These are phyloP conservation scores for Saksenaea vasiformis DNA, from an alignment of 371 early-diverging fungal species.

Conservation along the genomic window DNA sequence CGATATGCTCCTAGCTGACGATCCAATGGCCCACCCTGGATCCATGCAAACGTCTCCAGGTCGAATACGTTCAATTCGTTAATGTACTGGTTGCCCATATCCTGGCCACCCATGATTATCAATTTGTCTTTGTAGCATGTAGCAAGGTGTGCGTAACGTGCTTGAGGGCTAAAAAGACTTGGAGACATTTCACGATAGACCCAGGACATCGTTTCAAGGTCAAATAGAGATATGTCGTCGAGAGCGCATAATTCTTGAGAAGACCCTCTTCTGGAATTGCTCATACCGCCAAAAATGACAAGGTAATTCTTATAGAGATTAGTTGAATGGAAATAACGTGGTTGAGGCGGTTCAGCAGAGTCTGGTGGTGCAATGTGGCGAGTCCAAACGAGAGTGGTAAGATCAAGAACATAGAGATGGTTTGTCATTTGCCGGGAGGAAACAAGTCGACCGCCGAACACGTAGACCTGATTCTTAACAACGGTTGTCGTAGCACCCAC, in stretches of 20 bases:
- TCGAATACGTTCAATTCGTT: constrained; percentile 74
- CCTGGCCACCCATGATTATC: constrained; percentile 76
- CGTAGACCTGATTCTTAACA: constrained; percentile 57
- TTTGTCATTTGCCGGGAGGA: constrained; percentile 68
- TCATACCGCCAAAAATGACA: constrained; percentile 72
- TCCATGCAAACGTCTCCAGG: constrained; percentile 60
- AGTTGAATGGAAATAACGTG: constrained; percentile 80
- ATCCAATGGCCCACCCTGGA: constrained; percentile 57
- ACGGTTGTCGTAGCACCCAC: constrained; percentile 71
- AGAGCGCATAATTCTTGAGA: constrained; percentile 49
- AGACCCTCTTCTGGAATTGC: constrained; percentile 26
- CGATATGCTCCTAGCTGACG: constrained; percentile 78
- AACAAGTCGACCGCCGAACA: constrained; percentile 76
- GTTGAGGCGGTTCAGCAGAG: constrained; percentile 33
- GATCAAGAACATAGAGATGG: constrained; percentile 66
- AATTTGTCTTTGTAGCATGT: constrained; percentile 57
- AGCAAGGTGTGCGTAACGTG: constrained; percentile 74
- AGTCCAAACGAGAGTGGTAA: constrained; percentile 60
- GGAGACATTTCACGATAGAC: constrained; percentile 44
- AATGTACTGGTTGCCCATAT: constrained; percentile 68
- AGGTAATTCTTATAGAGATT: constrained; percentile 59
- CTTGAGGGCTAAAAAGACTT: constrained; percentile 53
- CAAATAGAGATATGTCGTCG: constrained; percentile 67
- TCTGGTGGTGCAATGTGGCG: constrained; percentile 33
- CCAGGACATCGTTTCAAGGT: constrained; percentile 61